phyloP scores from a whole-genome alignment of 495 filamentous ascomycete species.

The Trypethelium eluteriae region DNA sequence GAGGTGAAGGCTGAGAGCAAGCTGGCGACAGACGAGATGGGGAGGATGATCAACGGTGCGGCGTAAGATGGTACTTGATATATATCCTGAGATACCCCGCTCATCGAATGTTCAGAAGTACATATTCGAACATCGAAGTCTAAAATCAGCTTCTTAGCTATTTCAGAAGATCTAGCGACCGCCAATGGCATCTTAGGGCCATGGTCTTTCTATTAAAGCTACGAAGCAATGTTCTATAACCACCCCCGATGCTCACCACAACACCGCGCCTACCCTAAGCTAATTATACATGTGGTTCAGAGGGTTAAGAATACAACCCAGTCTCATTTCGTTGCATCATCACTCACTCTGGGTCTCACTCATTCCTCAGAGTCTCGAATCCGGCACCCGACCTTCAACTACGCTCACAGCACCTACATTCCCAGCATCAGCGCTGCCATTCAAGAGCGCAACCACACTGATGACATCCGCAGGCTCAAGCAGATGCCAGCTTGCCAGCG shows the following conservation, averaged over 20 bases:
- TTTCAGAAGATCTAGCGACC: not conserved
- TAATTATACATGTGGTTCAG: not conserved
- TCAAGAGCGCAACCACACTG: conserved; percentile 63
- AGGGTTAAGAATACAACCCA: not conserved
- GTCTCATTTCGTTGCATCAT: not conserved
- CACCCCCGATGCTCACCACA: not conserved
- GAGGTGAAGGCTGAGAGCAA: not conserved
- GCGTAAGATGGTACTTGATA: not conserved
- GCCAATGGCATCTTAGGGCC: not conserved
- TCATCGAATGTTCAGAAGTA: not conserved
- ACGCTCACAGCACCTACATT: conserved; percentile 39
- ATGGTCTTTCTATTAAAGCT: not conserved
- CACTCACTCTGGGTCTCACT: not conserved
- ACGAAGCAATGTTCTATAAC: conserved; percentile 1
- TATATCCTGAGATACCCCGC: not conserved
- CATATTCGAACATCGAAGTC: not conserved
- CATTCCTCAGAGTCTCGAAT: not conserved
- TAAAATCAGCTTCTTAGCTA: no score
- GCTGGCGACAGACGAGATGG: not conserved
- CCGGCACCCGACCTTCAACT: conserved; percentile 27
- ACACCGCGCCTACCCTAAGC: conserved; percentile 3
- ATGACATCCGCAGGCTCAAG: conserved; percentile 83
- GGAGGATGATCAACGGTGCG: not conserved
- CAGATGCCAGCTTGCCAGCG: conserved; percentile 77
- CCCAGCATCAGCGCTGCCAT: conserved; percentile 41